These are phyloP conservation scores for Syzygium malaccense DNA, from an alignment of 441 rosid species.

Conservation along the genomic window DNA sequence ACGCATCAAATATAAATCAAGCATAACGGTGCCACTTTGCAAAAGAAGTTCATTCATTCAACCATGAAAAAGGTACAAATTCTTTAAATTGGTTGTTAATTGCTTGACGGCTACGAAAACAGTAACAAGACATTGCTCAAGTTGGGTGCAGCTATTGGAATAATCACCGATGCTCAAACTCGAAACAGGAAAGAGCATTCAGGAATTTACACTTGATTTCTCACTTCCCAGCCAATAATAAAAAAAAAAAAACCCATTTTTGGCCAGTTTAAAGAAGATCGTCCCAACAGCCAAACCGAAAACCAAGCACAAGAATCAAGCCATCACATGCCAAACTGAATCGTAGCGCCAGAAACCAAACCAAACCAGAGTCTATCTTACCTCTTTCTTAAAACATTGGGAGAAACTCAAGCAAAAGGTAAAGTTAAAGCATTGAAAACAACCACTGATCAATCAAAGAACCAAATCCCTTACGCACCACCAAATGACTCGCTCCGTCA, in stretches of 20 bases:
- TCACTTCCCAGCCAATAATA: neutral
- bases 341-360: neutral
- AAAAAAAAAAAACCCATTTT: neutral
- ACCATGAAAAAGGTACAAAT: neutral
- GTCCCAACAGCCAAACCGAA: neutral
- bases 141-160: neutral
- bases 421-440: neutral
- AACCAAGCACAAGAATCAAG: neutral
- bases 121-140: neutral
- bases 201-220: neutral
- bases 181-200: neutral
- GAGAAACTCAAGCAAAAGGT: neutral
- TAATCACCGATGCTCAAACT: neutral
- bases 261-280: neutral
- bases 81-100: neutral
- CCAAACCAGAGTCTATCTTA: neutral
- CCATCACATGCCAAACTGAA: neutral
- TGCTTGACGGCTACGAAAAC: neutral
- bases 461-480: neutral
- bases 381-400: neutral
- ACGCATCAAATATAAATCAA: neutral
- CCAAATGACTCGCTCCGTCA: neutral
- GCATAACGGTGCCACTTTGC: neutral
- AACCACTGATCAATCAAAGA: neutral
- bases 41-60: neutral